A percentile compares a stretch with the other conserved stretches of the same genome.
phyloP scores from a whole-genome alignment of 371 early-diverging fungal species.

The Rhizopus stolonifer region DNA sequence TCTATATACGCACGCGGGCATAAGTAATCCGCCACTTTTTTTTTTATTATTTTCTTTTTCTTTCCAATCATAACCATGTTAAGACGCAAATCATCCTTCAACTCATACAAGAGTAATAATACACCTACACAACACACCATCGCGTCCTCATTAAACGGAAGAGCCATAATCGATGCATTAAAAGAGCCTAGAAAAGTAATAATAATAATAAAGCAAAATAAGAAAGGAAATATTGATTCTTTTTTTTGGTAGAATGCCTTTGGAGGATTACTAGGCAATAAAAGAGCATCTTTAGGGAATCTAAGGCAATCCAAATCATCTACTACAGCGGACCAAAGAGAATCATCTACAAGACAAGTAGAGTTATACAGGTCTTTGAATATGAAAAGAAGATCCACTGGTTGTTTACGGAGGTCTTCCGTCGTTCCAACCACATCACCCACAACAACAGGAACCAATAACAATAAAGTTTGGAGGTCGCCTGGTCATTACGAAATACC shows the following conservation, averaged over 20 bases:
- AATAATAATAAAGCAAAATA: neutral
- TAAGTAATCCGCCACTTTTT: neutral
- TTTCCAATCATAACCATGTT: slow-evolving; percentile 5
- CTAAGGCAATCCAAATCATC: slow-evolving; percentile 42
- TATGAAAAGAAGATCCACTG: slow-evolving; percentile 49
- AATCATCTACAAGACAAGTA: slow-evolving; percentile 18
- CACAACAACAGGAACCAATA: neutral
- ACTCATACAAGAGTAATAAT: slow-evolving; percentile 13
- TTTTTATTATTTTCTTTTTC: neutral
- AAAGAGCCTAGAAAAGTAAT: slow-evolving; percentile 23
- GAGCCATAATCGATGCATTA: slow-evolving; percentile 18
- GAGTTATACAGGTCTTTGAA: slow-evolving; percentile 11
- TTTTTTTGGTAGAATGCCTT: slow-evolving; percentile 24
- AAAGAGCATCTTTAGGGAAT: slow-evolving; percentile 39
- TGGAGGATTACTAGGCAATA: slow-evolving; percentile 29
- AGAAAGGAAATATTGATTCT: too few relatives aligned
- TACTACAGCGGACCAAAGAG: slow-evolving; percentile 32
- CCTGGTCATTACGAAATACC: slow-evolving; percentile 50
- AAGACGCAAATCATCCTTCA: slow-evolving; percentile 23
- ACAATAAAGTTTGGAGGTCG: slow-evolving; percentile 35
- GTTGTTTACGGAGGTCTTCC: slow-evolving; percentile 43
- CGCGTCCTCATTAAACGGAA: slow-evolving; percentile 17
- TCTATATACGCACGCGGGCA: neutral
- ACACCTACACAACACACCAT: neutral
- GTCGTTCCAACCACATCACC: slow-evolving; percentile 6